Evolutionary conservation across 108 stramenopile species (phyloP), one percentile per base, ranked within the genome.

Genomic region (Pseudonitzschia multistriata): DNA sequence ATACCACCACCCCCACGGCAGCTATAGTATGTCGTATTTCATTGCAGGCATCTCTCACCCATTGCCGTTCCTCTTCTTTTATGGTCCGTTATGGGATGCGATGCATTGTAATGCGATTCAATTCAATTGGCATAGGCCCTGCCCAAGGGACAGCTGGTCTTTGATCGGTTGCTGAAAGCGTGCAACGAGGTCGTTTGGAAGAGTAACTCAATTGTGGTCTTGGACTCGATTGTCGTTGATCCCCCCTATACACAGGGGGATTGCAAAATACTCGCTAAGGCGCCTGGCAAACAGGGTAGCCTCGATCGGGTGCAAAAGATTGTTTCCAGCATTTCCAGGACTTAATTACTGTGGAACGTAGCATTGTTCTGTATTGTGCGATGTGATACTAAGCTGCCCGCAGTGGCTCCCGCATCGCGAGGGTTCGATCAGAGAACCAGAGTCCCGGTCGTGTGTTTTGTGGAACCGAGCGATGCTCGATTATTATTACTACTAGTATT

Each of bases 251-350:
- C 70, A 21, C 71, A 75, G 6, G 83, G 82, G 4, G 76, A 88
- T 59, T 93, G 92, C 68, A 78, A 73, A 50, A 75, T 88, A 30
- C 50, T 93, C 10, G n/a, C n/a, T n/a, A 17, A 75, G 70, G 14
- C 57, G 35, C 3, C 57, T 35, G 19, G n/a, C 25, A 33, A 35
- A 7, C 78, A 81, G 53, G 83, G 85, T 54, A 88, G 91, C 66
- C 69, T 93, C 74, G 89, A 93, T 29, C 77, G 91, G 21, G 87
- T 93, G 37, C 83, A 88, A 71, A 93, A 88, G 73, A 93, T 93
- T 76, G 87, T 93, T 59, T 59, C 57, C 17, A 59, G 57, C 22
- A 59, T 59, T 25, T 24, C 50, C 19, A 52, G 50, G 8, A 8
- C 15, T 8, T 52, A 52, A 19, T 45, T n/a, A n/a, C n/a, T n/a